Percentiles rank a stretch among this genome's conserved stretches.
phyloP scores from a whole-genome alignment of 2,329 filamentous ascomycete species.

The Aspergillus arachidicola region DNA sequence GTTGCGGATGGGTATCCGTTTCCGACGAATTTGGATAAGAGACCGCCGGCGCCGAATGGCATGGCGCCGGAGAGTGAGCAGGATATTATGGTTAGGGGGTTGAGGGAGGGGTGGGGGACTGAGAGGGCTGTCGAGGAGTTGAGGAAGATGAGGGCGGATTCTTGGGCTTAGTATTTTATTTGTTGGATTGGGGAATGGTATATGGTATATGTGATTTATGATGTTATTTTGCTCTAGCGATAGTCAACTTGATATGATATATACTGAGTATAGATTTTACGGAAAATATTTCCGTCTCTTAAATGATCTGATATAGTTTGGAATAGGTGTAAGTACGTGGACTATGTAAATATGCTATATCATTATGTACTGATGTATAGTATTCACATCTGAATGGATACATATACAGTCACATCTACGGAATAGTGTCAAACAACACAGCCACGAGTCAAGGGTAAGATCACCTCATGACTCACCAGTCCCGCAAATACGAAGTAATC shows the following conservation, averaged over 20 bases:
- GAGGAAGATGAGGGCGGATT: constrained; percentile 40
- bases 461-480: background rate
- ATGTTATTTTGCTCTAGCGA: background rate
- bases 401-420: too few relatives aligned
- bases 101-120: constrained; percentile 47
- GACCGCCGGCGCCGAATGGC: constrained; percentile 57
- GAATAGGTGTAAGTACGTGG: background rate
- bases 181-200: too few relatives aligned
- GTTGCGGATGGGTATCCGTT: constrained; percentile 64
- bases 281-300: background rate
- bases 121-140: constrained; percentile 47
- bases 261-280: background rate
- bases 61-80: constrained; percentile 66
- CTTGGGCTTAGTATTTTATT: constrained; percentile 6
- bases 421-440: background rate
- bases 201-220: background rate
- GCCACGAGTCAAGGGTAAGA: background rate
- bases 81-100: constrained; percentile 50
- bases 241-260: background rate
- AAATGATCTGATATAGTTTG: background rate
- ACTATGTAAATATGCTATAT: background rate
- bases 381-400: background rate
- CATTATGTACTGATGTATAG: background rate
- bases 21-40: constrained; percentile 62
- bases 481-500: background rate